Conservation (phyloP, 176 grass and related monocot species). For the Zea luxurians region DNA sequence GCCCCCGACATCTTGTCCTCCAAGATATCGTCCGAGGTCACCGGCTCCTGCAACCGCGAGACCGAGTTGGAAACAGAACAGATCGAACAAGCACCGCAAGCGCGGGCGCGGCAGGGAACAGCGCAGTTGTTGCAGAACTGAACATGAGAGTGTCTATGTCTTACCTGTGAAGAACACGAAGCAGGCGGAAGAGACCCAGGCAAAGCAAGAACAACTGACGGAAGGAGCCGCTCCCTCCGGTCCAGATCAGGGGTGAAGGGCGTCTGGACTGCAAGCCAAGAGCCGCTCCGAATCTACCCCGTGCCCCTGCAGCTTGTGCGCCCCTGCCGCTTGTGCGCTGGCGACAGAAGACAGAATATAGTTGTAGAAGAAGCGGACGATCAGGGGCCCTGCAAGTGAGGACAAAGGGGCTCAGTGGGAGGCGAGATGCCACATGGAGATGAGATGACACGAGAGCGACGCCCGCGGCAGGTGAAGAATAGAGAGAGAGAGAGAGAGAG, state of each 20-base stretch:
- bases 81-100: background rate
- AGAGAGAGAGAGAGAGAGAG: too few species aligned
- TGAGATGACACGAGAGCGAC: background rate
- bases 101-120: background rate
- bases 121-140: background rate
- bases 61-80: conserved; percentile 20
- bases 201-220: background rate
- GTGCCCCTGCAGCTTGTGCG: too few species aligned
- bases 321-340: background rate
- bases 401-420: conserved; percentile 42
- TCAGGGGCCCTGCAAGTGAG: conserved; percentile 25
- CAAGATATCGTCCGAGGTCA: background rate
- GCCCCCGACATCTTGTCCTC: conserved; percentile 49
- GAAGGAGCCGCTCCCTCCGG: background rate
- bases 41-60: conserved; percentile 16
- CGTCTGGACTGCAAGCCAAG: conserved; percentile 25
- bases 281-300: background rate
- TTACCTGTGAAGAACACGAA: background rate
- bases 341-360: background rate
- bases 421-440: conserved; percentile 28
- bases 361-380: background rate
- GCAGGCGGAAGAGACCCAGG: background rate
- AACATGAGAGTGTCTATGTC: background rate
- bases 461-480: too few species aligned
- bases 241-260: conserved; percentile 31